Evolutionary conservation across 2,329 filamentous ascomycete species (phyloP), one percentile per base, ranked within the genome.

Genomic region (Colletotrichum lentis): DNA sequence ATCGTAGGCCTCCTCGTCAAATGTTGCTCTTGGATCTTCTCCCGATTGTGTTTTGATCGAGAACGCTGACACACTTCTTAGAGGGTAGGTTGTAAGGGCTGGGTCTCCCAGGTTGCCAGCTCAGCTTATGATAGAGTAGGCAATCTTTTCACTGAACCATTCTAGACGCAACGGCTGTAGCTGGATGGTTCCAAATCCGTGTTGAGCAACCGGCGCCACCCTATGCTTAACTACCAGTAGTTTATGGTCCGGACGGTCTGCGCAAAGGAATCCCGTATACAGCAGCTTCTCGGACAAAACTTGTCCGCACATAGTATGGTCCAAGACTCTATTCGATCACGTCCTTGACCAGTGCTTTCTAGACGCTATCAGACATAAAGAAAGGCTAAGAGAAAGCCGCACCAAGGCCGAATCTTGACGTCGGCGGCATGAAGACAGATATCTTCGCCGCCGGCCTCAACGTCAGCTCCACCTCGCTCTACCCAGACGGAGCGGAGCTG

Each of bases 391-490:
- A 14, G 18, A 3, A 16, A 41, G 39, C 11, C 5, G 39, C 39
- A 16, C 6, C 12, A 14, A 14, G 12, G 39, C 12, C 18, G 12
- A 14, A 41, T 41, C 39, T 41, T 2, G 5, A 41, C 39, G 43
- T 44, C 16, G 18, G 6, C 43, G 18, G 5, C 18, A 44, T 44
- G n/a, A n/a, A n/a, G n/a, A n/a, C n/a, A n/a, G n/a, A 87, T 69
- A 74, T 87, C 68, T 84, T 83, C 56, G 85, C 84, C 0, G 82
- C 85, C 1, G 85, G 84, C 12, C 76, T 79, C 2, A 69, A 72
- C 54, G 76, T 86, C 52, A 73, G 81, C 10, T 84, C 80, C 2
- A 43, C 35, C 27, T 62, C 35, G 12, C 1, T 62, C 3, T 27
- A 35, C 46, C 35, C n/a, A 5, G 22, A 41, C 16, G 57, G 47